A percentile compares a stretch with the other conserved stretches of the same genome.
phyloP scores from a whole-genome alignment of 2,329 filamentous ascomycete species.

The Fusarium torreyae region DNA sequence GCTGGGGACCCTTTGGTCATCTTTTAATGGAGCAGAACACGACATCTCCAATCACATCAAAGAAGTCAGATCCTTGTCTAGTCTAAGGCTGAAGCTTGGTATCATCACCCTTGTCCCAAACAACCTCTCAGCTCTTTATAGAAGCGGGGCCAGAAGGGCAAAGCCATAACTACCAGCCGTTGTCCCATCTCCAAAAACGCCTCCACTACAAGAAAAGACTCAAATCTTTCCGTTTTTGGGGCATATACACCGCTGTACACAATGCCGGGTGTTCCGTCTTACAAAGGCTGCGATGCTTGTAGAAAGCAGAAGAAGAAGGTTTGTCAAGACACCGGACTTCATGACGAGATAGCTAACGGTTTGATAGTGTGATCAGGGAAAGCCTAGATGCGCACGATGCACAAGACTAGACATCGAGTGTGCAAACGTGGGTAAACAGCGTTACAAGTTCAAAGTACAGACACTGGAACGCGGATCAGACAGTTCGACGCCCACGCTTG shows the following conservation, averaged over 20 bases:
- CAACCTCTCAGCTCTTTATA: conserved; percentile 9
- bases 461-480: conserved; percentile 28
- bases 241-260: conserved; percentile 40
- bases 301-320: conserved; percentile 70
- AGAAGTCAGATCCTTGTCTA: conserved; percentile 3
- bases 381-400: conserved; percentile 63
- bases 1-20: conserved; percentile 12
- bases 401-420: conserved; percentile 61
- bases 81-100: conserved; percentile 25
- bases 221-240: conserved; percentile 39
- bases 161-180: conserved; percentile 21
- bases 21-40: conserved; percentile 1
- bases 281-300: conserved; percentile 66
- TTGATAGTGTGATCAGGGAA: conserved; percentile 62
- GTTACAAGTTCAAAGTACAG: conserved; percentile 65
- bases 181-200: neutral
- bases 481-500: conserved; percentile 5
- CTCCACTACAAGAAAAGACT: neutral
- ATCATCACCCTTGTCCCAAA: conserved; percentile 1
- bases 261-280: conserved; percentile 68
- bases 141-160: conserved; percentile 27
- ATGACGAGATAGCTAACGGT: neutral
- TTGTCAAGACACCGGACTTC: conserved; percentile 8
- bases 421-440: conserved; percentile 61
- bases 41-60: conserved; percentile 13